These are phyloP conservation scores for Cicer yamashitae DNA, from an alignment of 306 rosid species.

Conservation along the genomic window DNA sequence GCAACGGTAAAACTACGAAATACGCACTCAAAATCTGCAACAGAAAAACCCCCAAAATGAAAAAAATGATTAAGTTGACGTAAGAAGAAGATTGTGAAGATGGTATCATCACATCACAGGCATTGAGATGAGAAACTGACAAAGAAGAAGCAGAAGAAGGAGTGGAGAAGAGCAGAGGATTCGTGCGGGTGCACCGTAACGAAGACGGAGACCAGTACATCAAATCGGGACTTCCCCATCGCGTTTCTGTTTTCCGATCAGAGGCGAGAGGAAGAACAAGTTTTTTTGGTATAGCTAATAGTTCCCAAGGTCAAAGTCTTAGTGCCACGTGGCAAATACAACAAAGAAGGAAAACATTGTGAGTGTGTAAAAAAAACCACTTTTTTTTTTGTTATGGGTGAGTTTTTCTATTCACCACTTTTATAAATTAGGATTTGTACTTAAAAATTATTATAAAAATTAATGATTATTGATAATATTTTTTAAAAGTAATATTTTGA, in stretches of 20 bases:
- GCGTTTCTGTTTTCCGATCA: constrained; percentile 43
- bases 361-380: background rate
- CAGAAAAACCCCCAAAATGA: background rate
- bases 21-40: constrained; percentile 91
- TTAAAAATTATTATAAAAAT: too few relatives aligned
- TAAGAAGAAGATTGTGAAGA: background rate
- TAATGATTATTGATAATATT: too few relatives aligned
- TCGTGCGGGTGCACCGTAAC: constrained; percentile 92
- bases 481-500: too few relatives aligned
- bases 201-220: constrained; percentile 66
- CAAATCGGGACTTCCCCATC: constrained; percentile 62
- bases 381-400: too few relatives aligned
- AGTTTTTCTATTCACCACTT: too few relatives aligned
- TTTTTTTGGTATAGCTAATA: background rate
- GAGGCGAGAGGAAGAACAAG: background rate
- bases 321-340: background rate
- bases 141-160: constrained; percentile 90
- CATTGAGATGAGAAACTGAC: constrained; percentile 56
- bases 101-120: background rate
- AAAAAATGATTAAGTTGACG: too few relatives aligned
- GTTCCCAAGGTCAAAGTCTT: background rate
- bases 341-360: background rate
- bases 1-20: constrained; percentile 93
- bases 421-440: too few relatives aligned
- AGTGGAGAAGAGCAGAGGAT: constrained; percentile 74